A percentile compares a stretch with the other conserved stretches of the same genome.
Conservation (phyloP, 768 basidiomycete genomes). For the Pleurotus ostreatus region DNA sequence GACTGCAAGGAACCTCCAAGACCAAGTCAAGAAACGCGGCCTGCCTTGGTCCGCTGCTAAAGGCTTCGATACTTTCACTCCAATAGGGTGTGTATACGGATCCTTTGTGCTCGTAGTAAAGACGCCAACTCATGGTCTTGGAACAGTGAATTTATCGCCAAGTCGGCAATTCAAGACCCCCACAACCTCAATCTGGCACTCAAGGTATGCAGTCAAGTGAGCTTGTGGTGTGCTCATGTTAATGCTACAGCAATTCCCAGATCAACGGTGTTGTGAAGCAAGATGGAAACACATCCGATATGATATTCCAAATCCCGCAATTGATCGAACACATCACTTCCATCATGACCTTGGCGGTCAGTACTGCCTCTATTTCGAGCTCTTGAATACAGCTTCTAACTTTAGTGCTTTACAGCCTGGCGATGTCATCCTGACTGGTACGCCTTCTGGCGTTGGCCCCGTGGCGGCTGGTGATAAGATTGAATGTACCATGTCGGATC, state of each 20-base stretch:
- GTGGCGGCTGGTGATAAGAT: constrained; percentile 73
- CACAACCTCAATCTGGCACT: constrained; percentile 75
- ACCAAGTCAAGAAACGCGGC: constrained; percentile 86
- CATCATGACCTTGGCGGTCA: constrained; percentile 94
- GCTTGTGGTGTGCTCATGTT: too few relatives aligned
- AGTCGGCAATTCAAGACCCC: constrained; percentile 60
- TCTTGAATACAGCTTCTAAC: background rate
- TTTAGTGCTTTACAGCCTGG: constrained; percentile 56
- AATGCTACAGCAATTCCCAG: constrained; percentile 18
- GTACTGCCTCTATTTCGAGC: constrained; percentile 12
- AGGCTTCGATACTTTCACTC: constrained; percentile 96
- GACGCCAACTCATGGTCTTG: constrained; percentile 9
- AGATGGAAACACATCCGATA: constrained; percentile 78
- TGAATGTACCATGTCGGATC: constrained; percentile 64
- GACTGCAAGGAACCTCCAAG: constrained; percentile 95
- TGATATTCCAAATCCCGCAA: constrained; percentile 89
- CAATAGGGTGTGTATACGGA: constrained; percentile 60
- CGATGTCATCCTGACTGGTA: constrained; percentile 88
- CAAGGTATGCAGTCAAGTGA: constrained; percentile 41
- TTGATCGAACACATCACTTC: constrained; percentile 90
- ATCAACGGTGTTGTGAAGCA: constrained; percentile 85
- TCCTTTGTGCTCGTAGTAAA: constrained; percentile 1
- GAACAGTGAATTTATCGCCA: constrained; percentile 76
- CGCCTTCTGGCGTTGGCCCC: constrained; percentile 87
- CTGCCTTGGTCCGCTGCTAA: constrained; percentile 98